These are phyloP conservation scores for Acanthamoeba triangularis DNA, from an alignment of 208 protist species.

Conservation along the genomic window DNA sequence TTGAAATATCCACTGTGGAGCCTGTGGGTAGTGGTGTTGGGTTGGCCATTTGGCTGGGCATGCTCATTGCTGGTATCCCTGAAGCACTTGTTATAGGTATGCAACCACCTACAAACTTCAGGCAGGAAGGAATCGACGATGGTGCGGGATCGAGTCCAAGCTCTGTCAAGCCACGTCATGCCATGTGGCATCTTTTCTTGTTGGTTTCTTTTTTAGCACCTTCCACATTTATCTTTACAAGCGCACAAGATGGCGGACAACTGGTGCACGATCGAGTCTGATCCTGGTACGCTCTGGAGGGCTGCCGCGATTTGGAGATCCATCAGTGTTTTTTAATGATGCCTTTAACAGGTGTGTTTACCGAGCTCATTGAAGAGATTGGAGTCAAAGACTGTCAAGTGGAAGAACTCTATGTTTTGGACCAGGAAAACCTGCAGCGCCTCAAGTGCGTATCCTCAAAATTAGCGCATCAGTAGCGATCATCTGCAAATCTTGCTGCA, in stretches of 20 bases:
- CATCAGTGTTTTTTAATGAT: background rate
- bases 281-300: conserved; percentile 11
- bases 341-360: conserved; percentile 96
- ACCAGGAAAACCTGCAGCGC: conserved; percentile 88
- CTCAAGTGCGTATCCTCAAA: conserved; percentile 78
- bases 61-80: conserved; percentile 18
- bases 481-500: conserved; percentile 84
- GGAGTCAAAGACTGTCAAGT: conserved; percentile 97
- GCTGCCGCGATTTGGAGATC: background rate
- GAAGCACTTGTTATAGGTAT: background rate
- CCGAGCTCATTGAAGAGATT: conserved; percentile 96
- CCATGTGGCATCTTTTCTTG: too few relatives aligned
- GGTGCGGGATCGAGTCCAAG: too few relatives aligned
- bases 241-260: conserved; percentile 1
- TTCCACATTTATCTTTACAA: background rate
- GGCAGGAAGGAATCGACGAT: too few relatives aligned
- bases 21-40: background rate
- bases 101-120: too few relatives aligned
- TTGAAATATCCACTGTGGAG: background rate
- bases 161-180: too few relatives aligned
- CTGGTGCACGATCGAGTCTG: conserved; percentile 75
- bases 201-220: too few relatives aligned
- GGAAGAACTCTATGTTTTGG: conserved; percentile 96
- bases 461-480: conserved; percentile 30
- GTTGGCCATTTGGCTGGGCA: background rate